Percentiles rank a stretch among this genome's conserved stretches.
Evolutionary conservation across 768 basidiomycete genomes (phyloP).

Genomic region (Clavulina sp.): DNA sequence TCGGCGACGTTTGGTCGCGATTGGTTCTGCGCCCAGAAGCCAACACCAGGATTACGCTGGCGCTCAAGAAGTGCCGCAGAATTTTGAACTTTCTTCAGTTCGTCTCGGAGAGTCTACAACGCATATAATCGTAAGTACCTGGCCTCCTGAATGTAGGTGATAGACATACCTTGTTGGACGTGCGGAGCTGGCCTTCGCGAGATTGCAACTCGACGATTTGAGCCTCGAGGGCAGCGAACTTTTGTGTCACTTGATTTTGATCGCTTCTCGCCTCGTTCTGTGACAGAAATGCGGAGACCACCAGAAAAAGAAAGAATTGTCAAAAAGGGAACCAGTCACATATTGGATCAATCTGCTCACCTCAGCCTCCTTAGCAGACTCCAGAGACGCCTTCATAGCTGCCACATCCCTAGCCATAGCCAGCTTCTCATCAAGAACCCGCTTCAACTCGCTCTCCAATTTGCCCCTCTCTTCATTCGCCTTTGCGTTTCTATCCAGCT

Average conservation of each 20-base stretch:
- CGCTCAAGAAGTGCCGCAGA: constrained; percentile 79
- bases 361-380: constrained; percentile 40
- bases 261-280: constrained; percentile 31
- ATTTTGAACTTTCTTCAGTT: constrained; percentile 87
- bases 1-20: constrained; percentile 12
- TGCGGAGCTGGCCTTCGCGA: constrained; percentile 50
- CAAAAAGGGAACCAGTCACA: background rate
- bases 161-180: constrained; percentile 55
- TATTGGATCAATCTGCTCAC: constrained; percentile 24
- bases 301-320: background rate
- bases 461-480: constrained; percentile 27
- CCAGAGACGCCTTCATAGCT: constrained; percentile 28
- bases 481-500: constrained; percentile 34
- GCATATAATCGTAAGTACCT: background rate
- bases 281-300: background rate
- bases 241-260: constrained; percentile 31
- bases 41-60: constrained; percentile 84
- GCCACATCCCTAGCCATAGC: constrained; percentile 9
- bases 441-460: constrained; percentile 23
- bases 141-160: background rate
- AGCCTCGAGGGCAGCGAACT: constrained; percentile 37
- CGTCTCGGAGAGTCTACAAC: constrained; percentile 72
- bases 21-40: constrained; percentile 56
- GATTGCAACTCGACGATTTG: constrained; percentile 54
- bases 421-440: constrained; percentile 33